Conservation (phyloP, 2,329 filamentous ascomycete genomes). For the Elsinoe arachidis region DNA sequence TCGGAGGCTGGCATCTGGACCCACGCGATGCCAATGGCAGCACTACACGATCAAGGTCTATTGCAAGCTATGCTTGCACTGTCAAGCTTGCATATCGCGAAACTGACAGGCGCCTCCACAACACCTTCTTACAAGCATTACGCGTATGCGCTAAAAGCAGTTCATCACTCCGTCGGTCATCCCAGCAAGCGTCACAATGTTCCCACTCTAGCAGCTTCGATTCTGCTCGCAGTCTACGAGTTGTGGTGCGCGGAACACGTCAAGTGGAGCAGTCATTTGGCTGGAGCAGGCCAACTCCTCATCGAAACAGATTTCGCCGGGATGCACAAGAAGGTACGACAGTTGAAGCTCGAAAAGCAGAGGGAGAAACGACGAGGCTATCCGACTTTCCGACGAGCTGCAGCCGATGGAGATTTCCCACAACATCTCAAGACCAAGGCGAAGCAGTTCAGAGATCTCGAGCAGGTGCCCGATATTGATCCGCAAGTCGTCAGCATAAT, state of each 20-base stretch:
- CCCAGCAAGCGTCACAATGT: constrained; percentile 61
- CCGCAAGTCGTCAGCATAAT: constrained; percentile 50
- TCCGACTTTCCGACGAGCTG: background rate
- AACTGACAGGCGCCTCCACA: constrained; percentile 62
- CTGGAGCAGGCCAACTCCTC: constrained; percentile 73
- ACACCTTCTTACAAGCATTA: constrained; percentile 88
- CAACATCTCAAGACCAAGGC: background rate
- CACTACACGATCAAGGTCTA: constrained; percentile 75
- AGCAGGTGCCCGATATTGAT: constrained; percentile 40
- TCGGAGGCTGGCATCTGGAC: constrained; percentile 56
- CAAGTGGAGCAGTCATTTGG: constrained; percentile 90
- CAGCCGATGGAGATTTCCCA: background rate
- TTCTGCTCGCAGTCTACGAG: constrained; percentile 85
- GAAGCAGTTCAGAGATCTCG: constrained; percentile 17
- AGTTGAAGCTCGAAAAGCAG: constrained; percentile 47
- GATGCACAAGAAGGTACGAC: constrained; percentile 63
- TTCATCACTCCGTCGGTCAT: constrained; percentile 67
- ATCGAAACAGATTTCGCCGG: constrained; percentile 70
- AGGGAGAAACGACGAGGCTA: constrained; percentile 18
- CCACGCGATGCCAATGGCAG: constrained; percentile 73
- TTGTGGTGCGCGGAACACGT: constrained; percentile 89
- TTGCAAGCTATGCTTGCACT: constrained; percentile 86
- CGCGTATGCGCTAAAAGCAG: constrained; percentile 68
- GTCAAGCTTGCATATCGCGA: constrained; percentile 78
- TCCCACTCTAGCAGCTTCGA: constrained; percentile 76